Base-by-base conservation (phyloP, 805 yeast genomes). In the Saturnispora silvae region DNA sequence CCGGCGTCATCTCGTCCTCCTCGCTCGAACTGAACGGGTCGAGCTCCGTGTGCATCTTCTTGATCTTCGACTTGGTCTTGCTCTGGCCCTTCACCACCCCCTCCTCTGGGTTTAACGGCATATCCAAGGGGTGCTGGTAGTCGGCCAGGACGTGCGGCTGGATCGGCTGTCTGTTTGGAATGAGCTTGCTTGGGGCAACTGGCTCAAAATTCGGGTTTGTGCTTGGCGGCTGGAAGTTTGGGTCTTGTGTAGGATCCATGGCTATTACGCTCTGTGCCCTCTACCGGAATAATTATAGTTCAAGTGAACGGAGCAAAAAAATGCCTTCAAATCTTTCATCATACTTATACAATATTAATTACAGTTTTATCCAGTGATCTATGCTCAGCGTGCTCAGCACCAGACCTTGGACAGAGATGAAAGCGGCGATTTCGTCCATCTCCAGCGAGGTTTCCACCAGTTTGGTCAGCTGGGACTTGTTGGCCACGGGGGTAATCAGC, bases 231-330 rank as follows among this genome's bases (percentile, higher is more conserved):
- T 77, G 75, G 57, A 85, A 87, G 56, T 85, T 77, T 15, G 95
- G 94, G 46, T 86, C 96, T 59, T 79, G 74, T 4, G 89, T 81
- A 17, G 97, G 97, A 56, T 87, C 97, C 97, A 86, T 86, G 11
- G 11, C n/a, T n/a, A n/a, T n/a, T n/a, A n/a, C n/a, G n/a, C n/a
- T n/a, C n/a, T n/a, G n/a, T n/a, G n/a, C n/a, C n/a, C n/a, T n/a
- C n/a, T n/a, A n/a, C n/a, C n/a, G n/a, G n/a, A n/a, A n/a, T n/a
- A n/a, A n/a, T n/a, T n/a, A n/a, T n/a, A n/a, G n/a, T n/a, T n/a
- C n/a, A n/a, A n/a, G n/a, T n/a, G n/a, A 14, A 28, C 13, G 31
- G 17, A 28, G 31, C n/a, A n/a, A n/a, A n/a, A n/a, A n/a, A n/a
- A n/a, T n/a, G n/a, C n/a, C n/a, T n/a, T n/a, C n/a, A n/a, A n/a